phyloP scores from a whole-genome alignment of 2,329 filamentous ascomycete species.

The Aspergillus candidus region DNA sequence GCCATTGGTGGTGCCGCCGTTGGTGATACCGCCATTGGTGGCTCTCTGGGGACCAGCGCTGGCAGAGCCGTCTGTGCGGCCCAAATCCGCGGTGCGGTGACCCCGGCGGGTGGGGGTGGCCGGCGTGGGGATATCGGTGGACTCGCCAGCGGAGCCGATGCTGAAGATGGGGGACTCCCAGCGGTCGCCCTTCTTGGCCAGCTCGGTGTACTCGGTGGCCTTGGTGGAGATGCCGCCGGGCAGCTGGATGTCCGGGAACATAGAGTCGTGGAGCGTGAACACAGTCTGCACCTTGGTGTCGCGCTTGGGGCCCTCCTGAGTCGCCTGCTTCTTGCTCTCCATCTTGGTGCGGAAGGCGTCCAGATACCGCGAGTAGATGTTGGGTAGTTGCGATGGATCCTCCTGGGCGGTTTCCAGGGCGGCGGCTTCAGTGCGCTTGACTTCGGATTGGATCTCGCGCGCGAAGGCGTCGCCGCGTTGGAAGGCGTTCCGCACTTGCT shows the following conservation, averaged over 20 bases:
- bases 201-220: conserved; percentile 86
- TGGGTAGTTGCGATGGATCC: conserved; percentile 67
- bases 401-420: conserved; percentile 58
- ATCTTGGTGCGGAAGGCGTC: conserved; percentile 67
- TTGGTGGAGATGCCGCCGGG: conserved; percentile 87
- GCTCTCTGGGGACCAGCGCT: conserved; percentile 1
- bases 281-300: conserved; percentile 75
- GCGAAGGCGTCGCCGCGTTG: conserved; percentile 65
- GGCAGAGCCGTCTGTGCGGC: conserved; percentile 8
- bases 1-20: conserved; percentile 13
- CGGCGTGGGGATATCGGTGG: conserved; percentile 60
- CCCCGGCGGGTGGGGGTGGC: conserved; percentile 54
- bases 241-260: conserved; percentile 82
- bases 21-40: conserved; percentile 6
- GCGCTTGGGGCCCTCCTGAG: conserved; percentile 49
- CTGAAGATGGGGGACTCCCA: conserved; percentile 95
- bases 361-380: conserved; percentile 82
- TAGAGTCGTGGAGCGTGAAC: conserved; percentile 81
- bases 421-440: conserved; percentile 63
- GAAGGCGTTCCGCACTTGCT: conserved; percentile 79
- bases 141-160: conserved; percentile 70
- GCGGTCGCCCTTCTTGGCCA: conserved; percentile 78
- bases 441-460: conserved; percentile 76
- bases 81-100: conserved; percentile 39
- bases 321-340: conserved; percentile 72